Evolutionary conservation across 768 basidiomycete species (phyloP).

Genomic region (Trametes coccinea): DNA sequence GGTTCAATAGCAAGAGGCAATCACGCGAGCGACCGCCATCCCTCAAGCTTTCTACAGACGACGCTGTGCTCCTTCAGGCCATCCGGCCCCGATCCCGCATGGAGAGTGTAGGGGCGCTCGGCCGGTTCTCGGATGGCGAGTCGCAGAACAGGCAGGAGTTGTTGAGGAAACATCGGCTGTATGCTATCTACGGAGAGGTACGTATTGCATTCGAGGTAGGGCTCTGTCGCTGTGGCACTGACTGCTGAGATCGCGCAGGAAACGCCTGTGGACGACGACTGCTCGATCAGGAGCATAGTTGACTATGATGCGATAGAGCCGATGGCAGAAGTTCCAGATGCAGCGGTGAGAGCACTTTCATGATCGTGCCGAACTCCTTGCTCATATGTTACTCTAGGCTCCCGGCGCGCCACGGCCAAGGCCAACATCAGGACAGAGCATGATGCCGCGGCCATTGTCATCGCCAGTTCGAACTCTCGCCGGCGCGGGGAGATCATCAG

Average conservation of each 20-base stretch:
- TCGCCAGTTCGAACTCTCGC: conserved; percentile 9
- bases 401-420: conserved; percentile 5
- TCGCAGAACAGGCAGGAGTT: not conserved
- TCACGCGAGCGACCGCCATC: conserved; percentile 17
- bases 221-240: not conserved
- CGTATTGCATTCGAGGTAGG: not conserved
- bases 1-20: not conserved
- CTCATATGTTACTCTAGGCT: not conserved
- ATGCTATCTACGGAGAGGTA: conserved; percentile 17
- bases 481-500: not conserved
- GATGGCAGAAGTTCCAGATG: not conserved
- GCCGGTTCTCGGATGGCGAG: conserved; percentile 8
- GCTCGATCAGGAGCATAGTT: conserved; percentile 22
- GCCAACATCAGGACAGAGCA: conserved; percentile 13
- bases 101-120: conserved; percentile 7
- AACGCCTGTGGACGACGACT: conserved; percentile 17
- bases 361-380: not conserved
- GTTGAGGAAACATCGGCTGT: conserved; percentile 13
- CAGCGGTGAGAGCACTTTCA: not conserved
- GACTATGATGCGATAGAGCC: conserved; percentile 14
- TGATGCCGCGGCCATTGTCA: conserved; percentile 15
- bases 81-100: conserved; percentile 9
- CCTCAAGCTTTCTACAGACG: conserved; percentile 16
- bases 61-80: conserved; percentile 17
- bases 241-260: not conserved